phyloP scores from a whole-genome alignment of 148 eudicot species.

The Silene conica region DNA sequence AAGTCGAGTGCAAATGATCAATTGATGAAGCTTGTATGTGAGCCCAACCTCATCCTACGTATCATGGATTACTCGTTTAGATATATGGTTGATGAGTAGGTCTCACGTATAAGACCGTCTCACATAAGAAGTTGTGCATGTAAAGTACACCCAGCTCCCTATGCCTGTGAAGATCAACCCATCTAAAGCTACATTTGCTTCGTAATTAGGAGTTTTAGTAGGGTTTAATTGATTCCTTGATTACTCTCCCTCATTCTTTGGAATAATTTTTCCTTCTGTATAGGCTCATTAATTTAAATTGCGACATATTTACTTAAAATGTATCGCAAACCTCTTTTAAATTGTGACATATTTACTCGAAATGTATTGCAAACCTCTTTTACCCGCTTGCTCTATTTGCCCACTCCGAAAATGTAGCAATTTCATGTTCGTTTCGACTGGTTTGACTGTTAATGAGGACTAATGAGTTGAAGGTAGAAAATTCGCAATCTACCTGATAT shows the following conservation, averaged over 20 bases:
- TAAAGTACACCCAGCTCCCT: neutral
- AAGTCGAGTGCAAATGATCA: constrained; percentile 37
- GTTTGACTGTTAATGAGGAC: neutral
- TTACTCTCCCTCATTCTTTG: neutral
- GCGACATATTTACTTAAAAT: too few species aligned
- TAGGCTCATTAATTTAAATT: too few species aligned
- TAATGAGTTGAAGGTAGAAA: neutral
- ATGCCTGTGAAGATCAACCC: constrained; percentile 1
- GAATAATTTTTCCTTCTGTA: neutral
- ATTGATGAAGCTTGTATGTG: neutral
- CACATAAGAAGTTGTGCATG: neutral
- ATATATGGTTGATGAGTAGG: neutral
- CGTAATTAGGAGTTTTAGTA: neutral
- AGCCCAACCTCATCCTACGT: neutral
- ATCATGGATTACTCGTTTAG: neutral
- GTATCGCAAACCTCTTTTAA: neutral
- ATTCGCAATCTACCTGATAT: too few species aligned
- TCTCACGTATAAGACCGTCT: neutral
- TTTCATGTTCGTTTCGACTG: neutral
- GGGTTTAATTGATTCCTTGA: neutral
- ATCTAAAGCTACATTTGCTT: neutral
- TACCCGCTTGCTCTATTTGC: too few species aligned
- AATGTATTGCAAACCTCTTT: too few species aligned
- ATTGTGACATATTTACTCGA: too few species aligned
- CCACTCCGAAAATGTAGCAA: neutral